These are phyloP conservation scores for Fusarium torulosum DNA, from an alignment of 2,329 filamentous ascomycete species.

Conservation along the genomic window DNA sequence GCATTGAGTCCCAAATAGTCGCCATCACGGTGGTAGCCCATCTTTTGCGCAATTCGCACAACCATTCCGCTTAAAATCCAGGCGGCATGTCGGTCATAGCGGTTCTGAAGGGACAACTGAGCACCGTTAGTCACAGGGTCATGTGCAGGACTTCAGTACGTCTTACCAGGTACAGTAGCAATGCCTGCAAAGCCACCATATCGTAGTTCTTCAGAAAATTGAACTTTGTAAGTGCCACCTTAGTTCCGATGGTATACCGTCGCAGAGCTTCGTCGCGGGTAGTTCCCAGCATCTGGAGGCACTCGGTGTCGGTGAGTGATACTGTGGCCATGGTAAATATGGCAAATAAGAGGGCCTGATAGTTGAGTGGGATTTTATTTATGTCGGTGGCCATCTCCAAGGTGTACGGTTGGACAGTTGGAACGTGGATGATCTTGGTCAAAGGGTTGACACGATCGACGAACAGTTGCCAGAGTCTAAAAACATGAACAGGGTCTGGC, in stretches of 20 bases:
- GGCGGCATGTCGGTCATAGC: conserved; percentile 69
- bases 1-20: conserved; percentile 67
- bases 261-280: conserved; percentile 63
- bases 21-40: conserved; percentile 75
- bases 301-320: conserved; percentile 68
- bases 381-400: conserved; percentile 72
- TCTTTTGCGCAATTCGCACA: conserved; percentile 74
- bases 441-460: conserved; percentile 81
- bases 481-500: conserved; percentile 74
- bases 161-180: conserved; percentile 68
- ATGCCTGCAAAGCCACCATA: conserved; percentile 69
- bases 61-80: conserved; percentile 72
- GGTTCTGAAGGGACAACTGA: conserved; percentile 68
- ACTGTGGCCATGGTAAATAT: conserved; percentile 74
- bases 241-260: conserved; percentile 65
- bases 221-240: conserved; percentile 62
- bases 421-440: conserved; percentile 78
- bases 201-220: conserved; percentile 71
- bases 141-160: background rate
- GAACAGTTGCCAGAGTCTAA: conserved; percentile 80
- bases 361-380: conserved; percentile 65
- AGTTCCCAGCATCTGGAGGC: conserved; percentile 64
- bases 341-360: conserved; percentile 72
- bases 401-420: conserved; percentile 74
- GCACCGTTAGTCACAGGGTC: conserved; percentile 22